These are phyloP conservation scores for Balakata baccata DNA, from an alignment of 345 rosid species.

Conservation along the genomic window DNA sequence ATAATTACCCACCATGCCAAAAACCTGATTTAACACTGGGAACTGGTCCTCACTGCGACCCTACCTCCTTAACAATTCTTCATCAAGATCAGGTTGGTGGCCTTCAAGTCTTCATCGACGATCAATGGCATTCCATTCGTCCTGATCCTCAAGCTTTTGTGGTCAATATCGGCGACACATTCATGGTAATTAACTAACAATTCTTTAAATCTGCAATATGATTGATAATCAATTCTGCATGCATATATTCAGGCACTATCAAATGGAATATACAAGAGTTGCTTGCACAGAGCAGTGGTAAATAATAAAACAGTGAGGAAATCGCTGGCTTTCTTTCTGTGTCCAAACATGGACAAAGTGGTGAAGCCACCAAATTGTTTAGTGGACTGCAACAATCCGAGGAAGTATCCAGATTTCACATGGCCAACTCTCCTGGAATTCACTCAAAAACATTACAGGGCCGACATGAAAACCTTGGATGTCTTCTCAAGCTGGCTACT, in stretches of 20 bases:
- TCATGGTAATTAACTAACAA: constrained; percentile 50
- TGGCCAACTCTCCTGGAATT: constrained; percentile 71
- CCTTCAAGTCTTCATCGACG: constrained; percentile 80
- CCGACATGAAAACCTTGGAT: constrained; percentile 79
- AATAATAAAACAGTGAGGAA: constrained; percentile 64
- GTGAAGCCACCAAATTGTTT: constrained; percentile 71
- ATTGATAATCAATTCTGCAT: no score
- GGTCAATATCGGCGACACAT: constrained; percentile 94
- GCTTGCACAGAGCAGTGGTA: constrained; percentile 93
- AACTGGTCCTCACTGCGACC: constrained; percentile 99
- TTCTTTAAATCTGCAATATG: no score
- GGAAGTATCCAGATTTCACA: constrained; percentile 77
- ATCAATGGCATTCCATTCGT: constrained; percentile 64
- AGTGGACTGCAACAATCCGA: constrained; percentile 46
- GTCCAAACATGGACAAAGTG: constrained; percentile 74
- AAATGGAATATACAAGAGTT: constrained; percentile 82
- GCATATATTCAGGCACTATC: constrained; percentile 70
- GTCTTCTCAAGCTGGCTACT: constrained; percentile 59
- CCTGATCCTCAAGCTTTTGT: constrained; percentile 79
- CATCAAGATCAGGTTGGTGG: constrained; percentile 92
- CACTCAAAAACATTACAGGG: constrained; percentile 80
- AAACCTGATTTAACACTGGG: constrained; percentile 86
- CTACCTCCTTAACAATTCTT: constrained; percentile 93
- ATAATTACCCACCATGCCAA: constrained; percentile 90
- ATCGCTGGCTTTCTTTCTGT: constrained; percentile 89